Conservation (phyloP, 495 filamentous ascomycete species). For the Chaetomium tenue region DNA sequence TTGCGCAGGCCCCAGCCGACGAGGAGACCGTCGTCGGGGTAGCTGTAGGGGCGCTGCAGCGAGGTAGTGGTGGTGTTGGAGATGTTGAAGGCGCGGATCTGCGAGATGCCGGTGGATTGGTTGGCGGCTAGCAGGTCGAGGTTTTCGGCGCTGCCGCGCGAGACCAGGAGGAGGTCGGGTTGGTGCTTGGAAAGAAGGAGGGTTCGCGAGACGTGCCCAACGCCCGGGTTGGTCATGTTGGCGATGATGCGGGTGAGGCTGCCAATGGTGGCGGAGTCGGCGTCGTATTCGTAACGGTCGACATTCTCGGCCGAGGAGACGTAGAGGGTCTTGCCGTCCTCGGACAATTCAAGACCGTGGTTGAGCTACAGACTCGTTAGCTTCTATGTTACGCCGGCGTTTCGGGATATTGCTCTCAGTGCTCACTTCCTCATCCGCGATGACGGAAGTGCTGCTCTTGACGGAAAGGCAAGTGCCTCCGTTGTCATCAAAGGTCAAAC, state of each 20-base stretch:
- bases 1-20: constrained; percentile 74
- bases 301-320: constrained; percentile 58
- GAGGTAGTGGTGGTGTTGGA: constrained; percentile 34
- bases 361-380: constrained; percentile 31
- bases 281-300: constrained; percentile 61
- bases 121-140: constrained; percentile 52
- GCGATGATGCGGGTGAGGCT: constrained; percentile 49
- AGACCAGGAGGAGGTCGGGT: constrained; percentile 57
- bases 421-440: constrained; percentile 44
- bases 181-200: constrained; percentile 52
- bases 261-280: constrained; percentile 41
- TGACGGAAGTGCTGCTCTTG: constrained; percentile 30
- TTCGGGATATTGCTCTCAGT: background rate
- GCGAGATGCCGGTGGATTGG: constrained; percentile 54
- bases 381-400: background rate
- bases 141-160: constrained; percentile 61
- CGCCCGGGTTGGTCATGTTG: constrained; percentile 53
- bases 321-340: constrained; percentile 62
- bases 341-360: constrained; percentile 65
- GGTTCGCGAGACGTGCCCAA: constrained; percentile 63
- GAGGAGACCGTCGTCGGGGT: constrained; percentile 49
- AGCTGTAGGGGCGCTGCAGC: constrained; percentile 38
- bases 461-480: constrained; percentile 47
- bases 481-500: constrained; percentile 50
- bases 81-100: constrained; percentile 66